A percentile compares a stretch with the other conserved stretches of the same genome.
These are phyloP conservation scores for Heterobasidion occidentale DNA, from an alignment of 1,284 basidiomycete genomes.

Conservation along the genomic window DNA sequence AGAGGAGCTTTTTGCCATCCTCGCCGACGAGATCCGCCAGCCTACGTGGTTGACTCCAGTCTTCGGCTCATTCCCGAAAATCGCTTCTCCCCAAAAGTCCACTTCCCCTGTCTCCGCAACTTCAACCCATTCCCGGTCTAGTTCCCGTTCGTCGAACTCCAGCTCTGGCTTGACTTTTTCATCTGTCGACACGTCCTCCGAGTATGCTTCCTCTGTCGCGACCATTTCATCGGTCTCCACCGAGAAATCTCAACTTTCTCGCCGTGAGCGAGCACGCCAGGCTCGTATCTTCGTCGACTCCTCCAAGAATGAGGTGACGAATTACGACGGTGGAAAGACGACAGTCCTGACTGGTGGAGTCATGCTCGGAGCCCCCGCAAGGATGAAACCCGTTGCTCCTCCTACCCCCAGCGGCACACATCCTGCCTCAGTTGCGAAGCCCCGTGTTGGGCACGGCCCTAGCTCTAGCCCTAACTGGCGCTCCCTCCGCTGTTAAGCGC, in stretches of 20 bases:
- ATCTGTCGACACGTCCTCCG: slow-evolving; percentile 24
- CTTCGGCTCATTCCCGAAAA: slow-evolving; percentile 43
- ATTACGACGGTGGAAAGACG: slow-evolving; percentile 79
- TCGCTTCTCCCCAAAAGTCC: slow-evolving; percentile 28
- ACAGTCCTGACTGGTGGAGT: slow-evolving; percentile 78
- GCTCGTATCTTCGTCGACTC: slow-evolving; percentile 64
- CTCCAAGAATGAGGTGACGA: slow-evolving; percentile 67
- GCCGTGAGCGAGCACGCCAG: slow-evolving; percentile 58
- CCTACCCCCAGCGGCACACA: not conserved
- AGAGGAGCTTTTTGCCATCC: slow-evolving; percentile 63
- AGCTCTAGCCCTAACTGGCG: slow-evolving; percentile 42
- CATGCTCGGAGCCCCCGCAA: slow-evolving; percentile 56
- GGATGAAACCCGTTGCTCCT: slow-evolving; percentile 26
- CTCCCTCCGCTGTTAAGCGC: slow-evolving; percentile 24
- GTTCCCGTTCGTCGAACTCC: slow-evolving; percentile 66
- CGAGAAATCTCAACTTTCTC: slow-evolving; percentile 41
- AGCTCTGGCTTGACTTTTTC: slow-evolving; percentile 56
- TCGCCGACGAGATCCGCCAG: slow-evolving; percentile 59
- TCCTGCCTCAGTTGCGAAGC: not conserved
- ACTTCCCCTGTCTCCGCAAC: slow-evolving; percentile 49
- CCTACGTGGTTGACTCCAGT: slow-evolving; percentile 64
- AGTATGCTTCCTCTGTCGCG: slow-evolving; percentile 35
- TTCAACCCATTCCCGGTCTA: slow-evolving; percentile 64
- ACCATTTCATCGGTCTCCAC: slow-evolving; percentile 22
- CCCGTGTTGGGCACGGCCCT: not conserved